These are phyloP conservation scores for Lophium mytilinum DNA, from an alignment of 495 filamentous ascomycete genomes.

Conservation along the genomic window DNA sequence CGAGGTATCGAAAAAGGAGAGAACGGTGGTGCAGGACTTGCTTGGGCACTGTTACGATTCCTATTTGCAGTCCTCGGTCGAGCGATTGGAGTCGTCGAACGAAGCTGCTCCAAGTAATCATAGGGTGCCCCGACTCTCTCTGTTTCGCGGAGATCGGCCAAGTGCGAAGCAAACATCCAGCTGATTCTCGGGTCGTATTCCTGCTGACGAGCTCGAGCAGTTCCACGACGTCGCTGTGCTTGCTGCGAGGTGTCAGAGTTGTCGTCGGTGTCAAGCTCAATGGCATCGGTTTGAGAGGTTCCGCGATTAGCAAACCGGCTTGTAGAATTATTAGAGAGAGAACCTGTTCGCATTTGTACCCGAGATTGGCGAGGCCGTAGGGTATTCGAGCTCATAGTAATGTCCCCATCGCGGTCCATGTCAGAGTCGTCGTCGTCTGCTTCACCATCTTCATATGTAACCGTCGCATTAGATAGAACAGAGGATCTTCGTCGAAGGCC, in stretches of 20 bases:
- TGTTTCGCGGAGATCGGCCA: slow-evolving; percentile 15
- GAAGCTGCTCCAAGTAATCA: slow-evolving; percentile 20
- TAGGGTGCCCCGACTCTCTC: slow-evolving; percentile 9
- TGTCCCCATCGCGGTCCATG: slow-evolving; percentile 24
- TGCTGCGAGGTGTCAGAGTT: slow-evolving; percentile 21
- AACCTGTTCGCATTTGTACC: slow-evolving; percentile 15
- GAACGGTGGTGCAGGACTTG: slow-evolving; percentile 17
- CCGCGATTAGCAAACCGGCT: slow-evolving; percentile 14
- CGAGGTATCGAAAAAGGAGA: slow-evolving; percentile 14
- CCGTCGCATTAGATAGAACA: slow-evolving; percentile 24
- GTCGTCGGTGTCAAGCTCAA: slow-evolving; percentile 25
- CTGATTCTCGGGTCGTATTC: slow-evolving; percentile 30
- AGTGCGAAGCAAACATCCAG: slow-evolving; percentile 29
- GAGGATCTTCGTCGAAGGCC: slow-evolving; percentile 26
- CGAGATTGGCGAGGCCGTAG: slow-evolving; percentile 21
- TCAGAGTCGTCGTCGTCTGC: slow-evolving; percentile 29
- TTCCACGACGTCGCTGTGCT: slow-evolving; percentile 1
- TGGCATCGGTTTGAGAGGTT: slow-evolving; percentile 9
- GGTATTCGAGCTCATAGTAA: slow-evolving; percentile 19
- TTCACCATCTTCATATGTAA: slow-evolving; percentile 26
- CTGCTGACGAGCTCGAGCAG: slow-evolving; percentile 9
- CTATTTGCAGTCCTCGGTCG: slow-evolving; percentile 27
- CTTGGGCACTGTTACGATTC: slow-evolving; percentile 8
- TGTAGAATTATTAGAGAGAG: slow-evolving; percentile 4
- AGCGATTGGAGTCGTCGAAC: slow-evolving; percentile 25